Conservation (phyloP, 495 filamentous ascomycete genomes). For the Penicillium pancosmium region DNA sequence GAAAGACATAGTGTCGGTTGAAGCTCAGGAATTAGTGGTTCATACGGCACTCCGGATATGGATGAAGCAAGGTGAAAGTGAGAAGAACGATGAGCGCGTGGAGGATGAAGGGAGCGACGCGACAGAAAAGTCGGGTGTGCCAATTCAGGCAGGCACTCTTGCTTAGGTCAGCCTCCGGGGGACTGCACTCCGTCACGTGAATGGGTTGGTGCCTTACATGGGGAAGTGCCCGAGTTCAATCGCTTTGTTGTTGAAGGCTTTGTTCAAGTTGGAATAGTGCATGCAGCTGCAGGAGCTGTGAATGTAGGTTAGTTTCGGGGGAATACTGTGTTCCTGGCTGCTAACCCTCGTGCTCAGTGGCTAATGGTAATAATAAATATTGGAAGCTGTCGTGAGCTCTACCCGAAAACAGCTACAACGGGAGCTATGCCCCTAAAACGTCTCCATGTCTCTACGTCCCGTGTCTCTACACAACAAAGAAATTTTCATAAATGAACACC, state of each 20-base stretch:
- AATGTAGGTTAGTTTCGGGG: background rate
- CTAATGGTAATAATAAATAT: background rate
- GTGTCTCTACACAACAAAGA: background rate
- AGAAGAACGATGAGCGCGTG: conserved; percentile 24
- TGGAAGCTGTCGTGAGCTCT: background rate
- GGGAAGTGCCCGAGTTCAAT: conserved; percentile 1
- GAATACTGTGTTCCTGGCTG: background rate
- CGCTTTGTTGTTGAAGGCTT: background rate
- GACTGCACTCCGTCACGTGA: conserved; percentile 34
- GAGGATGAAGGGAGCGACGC: conserved; percentile 29
- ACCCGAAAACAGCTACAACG: background rate
- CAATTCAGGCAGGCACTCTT: conserved; percentile 19
- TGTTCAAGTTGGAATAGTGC: background rate
- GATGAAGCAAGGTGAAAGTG: conserved; percentile 11
- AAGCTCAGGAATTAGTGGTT: conserved; percentile 31
- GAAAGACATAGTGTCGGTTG: conserved; percentile 49
- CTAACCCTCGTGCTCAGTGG: background rate
- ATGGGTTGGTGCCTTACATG: conserved; percentile 18
- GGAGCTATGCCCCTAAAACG: background rate
- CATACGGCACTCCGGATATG: conserved; percentile 36
- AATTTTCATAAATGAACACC: conserved; percentile 3
- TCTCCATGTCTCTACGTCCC: background rate
- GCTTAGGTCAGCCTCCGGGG: conserved; percentile 30
- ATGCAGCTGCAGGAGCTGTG: conserved; percentile 3
- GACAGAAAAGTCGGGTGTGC: conserved; percentile 34